Conservation (phyloP, 306 rosid species). For the Styphnolobium japonicum region DNA sequence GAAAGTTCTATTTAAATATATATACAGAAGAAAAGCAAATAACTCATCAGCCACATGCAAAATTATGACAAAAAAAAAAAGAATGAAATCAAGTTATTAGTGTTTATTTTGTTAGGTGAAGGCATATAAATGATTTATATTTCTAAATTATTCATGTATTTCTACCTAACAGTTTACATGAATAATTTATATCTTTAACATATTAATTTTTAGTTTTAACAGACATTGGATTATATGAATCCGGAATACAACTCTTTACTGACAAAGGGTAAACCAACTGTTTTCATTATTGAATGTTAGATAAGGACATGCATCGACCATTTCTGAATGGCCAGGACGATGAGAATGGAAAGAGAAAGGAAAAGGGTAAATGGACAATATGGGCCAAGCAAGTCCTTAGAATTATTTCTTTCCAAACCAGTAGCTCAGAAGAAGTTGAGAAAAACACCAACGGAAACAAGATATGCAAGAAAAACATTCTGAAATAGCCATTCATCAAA, state of each 20-base stretch:
- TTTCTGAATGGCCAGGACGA: background rate
- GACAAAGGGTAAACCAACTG: background rate
- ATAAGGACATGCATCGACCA: slow-evolving; percentile 11
- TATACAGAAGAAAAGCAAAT: no score
- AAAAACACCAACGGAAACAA: background rate
- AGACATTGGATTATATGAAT: background rate
- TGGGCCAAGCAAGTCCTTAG: background rate
- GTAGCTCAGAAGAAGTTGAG: background rate
- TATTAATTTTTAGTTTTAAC: no score
- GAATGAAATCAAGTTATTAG: no score
- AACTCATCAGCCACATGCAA: background rate
- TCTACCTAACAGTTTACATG: no score
- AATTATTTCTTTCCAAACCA: slow-evolving; percentile 8
- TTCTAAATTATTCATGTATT: no score
- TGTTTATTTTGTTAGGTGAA: no score
- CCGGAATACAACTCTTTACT: background rate
- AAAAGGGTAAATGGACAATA: background rate
- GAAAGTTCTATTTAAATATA: no score
- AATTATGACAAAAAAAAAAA: no score
- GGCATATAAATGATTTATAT: no score
- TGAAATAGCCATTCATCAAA: background rate
- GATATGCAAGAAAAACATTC: background rate
- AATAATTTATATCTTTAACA: no score
- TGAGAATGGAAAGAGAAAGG: background rate
- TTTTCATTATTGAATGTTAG: background rate